Base-by-base conservation (phyloP, 495 filamentous ascomycete species). In the Xylaria palmicola region DNA sequence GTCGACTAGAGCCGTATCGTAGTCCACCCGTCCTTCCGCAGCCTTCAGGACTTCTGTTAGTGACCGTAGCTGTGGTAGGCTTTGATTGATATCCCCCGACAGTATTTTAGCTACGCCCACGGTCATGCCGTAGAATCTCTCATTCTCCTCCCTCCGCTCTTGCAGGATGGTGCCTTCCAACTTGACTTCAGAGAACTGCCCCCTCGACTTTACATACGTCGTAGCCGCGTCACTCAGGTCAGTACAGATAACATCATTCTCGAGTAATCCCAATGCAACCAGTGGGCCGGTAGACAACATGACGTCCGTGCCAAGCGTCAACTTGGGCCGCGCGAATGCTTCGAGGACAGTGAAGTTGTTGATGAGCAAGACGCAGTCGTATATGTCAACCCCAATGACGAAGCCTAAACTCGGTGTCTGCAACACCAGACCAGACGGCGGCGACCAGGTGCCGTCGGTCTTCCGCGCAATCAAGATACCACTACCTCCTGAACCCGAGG, bases 291-390 rank as follows among this genome's bases (percentile, higher is more conserved):
- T 86, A 7, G 86, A 82, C 9, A 89, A 86, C 65, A 83, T 90
- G 53, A 94, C 79, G 69, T 95, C 90, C 32, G 86, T 85, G 1
- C 92, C 92, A 8, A 97, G 75, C 1, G 90, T 93, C 60, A 89
- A 84, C 37, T 88, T 85, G 12, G 93, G 76, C 47, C 84, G 87
- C 40, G 88, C 90, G 73, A 97, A 94, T 0, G 89, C 83, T 53
- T 93, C 88, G 29, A 96, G 77, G 6, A 90, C 91, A 52, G 89
- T 82, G 22, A 86, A 83, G 20, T 88, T 91, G 73, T 95, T 97
- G 71, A 96, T 92, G 6, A 97, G 86, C 0, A 97, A 81, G 19
- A 96, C 87, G 69, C 92, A 95, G 69, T 97, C 92, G 78, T 96
- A 97, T 59, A 96, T 90, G 64, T 97, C 92, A 30, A 95, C 90